Conservation (phyloP, 192 early-diverging fungal genomes). For the Allomyces arbusculus region DNA sequence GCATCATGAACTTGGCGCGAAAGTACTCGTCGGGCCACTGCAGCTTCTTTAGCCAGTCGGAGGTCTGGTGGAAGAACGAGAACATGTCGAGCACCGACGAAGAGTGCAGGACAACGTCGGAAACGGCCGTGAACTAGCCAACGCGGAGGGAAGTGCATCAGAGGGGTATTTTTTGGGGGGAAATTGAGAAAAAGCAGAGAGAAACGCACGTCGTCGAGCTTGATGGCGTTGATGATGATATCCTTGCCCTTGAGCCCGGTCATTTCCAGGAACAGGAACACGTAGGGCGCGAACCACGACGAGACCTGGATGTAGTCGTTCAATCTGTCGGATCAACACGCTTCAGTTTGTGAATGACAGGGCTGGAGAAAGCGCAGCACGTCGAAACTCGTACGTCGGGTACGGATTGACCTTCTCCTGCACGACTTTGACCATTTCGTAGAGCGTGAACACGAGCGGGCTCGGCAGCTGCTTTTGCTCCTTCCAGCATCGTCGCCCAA, state of each 20-base stretch:
- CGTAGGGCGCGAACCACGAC: constrained; percentile 44
- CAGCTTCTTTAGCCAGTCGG: constrained; percentile 46
- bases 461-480: neutral
- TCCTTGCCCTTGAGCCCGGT: constrained; percentile 41
- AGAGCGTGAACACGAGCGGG: neutral
- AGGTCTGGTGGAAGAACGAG: constrained; percentile 48
- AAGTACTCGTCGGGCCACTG: constrained; percentile 39
- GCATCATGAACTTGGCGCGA: constrained; percentile 33
- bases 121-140: constrained; percentile 27
- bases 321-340: too few species aligned
- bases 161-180: neutral
- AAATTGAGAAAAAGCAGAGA: neutral
- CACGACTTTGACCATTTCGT: neutral
- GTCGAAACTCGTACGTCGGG: neutral
- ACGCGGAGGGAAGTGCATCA: neutral
- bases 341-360: too few species aligned
- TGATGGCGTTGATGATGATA: constrained; percentile 46
- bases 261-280: constrained; percentile 39
- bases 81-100: constrained; percentile 63
- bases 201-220: constrained; percentile 36
- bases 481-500: neutral
- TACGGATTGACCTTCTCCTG: neutral
- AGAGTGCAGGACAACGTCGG: constrained; percentile 33
- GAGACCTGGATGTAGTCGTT: constrained; percentile 38
- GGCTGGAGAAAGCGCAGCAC: too few species aligned